Percentiles rank a stretch among this genome's conserved stretches.
These are phyloP conservation scores for Heteromeles arbutifolia DNA, from an alignment of 306 rosid species.

Conservation along the genomic window DNA sequence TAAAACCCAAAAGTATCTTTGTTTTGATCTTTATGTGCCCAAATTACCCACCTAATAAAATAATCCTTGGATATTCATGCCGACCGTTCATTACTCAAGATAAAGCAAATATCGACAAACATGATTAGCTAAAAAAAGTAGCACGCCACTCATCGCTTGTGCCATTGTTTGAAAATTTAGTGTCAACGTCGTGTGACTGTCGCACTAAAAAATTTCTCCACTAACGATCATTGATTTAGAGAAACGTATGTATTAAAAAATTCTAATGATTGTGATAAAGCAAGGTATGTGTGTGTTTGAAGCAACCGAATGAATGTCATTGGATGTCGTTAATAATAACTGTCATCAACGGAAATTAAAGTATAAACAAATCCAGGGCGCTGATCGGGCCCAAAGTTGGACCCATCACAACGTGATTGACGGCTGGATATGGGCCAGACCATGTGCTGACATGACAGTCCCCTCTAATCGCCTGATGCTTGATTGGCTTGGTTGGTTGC, in stretches of 20 bases:
- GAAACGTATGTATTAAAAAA: not conserved
- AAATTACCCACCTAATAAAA: too few species aligned
- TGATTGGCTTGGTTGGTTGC: not conserved
- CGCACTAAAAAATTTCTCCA: not conserved
- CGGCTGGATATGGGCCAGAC: conserved; percentile 50
- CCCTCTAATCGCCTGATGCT: not conserved
- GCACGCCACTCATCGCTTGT: not conserved
- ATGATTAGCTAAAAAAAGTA: not conserved
- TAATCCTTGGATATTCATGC: not conserved
- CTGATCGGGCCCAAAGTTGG: conserved; percentile 15
- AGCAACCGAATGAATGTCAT: conserved; percentile 13
- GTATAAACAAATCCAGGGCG: not conserved
- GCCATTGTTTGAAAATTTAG: too few species aligned
- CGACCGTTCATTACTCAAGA: not conserved
- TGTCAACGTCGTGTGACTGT: not conserved
- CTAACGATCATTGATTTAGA: not conserved
- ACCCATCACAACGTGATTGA: conserved; percentile 47
- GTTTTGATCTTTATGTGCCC: too few species aligned
- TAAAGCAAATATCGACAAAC: not conserved
- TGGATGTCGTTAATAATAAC: conserved; percentile 12
- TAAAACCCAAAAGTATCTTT: not conserved
- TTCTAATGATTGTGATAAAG: not conserved
- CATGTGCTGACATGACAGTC: not conserved
- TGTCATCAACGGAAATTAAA: not conserved
- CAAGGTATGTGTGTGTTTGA: conserved; percentile 5